Conservation (phyloP, 768 basidiomycete species). For the Collybia sp. region DNA sequence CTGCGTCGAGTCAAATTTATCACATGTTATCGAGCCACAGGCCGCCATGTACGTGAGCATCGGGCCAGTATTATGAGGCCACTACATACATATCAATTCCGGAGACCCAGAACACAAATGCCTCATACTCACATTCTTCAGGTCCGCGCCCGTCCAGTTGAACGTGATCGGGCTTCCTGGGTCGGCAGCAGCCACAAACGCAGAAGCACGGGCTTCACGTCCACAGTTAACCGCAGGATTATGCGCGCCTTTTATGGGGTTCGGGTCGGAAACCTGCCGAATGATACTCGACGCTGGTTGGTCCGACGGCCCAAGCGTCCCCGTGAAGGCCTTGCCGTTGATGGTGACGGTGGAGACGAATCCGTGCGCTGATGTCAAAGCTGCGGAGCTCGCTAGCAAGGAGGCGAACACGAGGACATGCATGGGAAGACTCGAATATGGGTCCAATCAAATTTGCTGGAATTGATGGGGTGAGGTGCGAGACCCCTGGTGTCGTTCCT, state of each 20-base stretch:
- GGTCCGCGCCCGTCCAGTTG: conserved; percentile 49
- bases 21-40: conserved; percentile 54
- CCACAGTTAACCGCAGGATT: conserved; percentile 63
- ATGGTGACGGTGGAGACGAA: conserved; percentile 33
- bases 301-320: conserved; percentile 22
- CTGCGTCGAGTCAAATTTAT: conserved; percentile 49
- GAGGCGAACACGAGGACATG: too few species aligned
- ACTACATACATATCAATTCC: conserved; percentile 17
- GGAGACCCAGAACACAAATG: conserved; percentile 2
- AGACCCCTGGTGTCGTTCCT: too few species aligned
- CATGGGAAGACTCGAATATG: too few species aligned
- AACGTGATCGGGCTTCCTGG: conserved; percentile 55
- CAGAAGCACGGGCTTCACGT: conserved; percentile 41
- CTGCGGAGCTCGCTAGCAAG: too few species aligned
- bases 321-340: conserved; percentile 31
- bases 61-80: conserved; percentile 59
- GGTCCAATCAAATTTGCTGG: too few species aligned
- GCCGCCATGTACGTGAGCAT: conserved; percentile 71
- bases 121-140: conserved; percentile 23
- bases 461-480: too few species aligned
- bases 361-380: conserved; percentile 34
- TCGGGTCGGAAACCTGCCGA: conserved; percentile 30
- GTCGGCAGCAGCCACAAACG: conserved; percentile 48
- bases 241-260: conserved; percentile 47
- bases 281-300: conserved; percentile 27